Base-by-base conservation (phyloP, 2,329 filamentous ascomycete species). In the Venturia aucupariae region DNA sequence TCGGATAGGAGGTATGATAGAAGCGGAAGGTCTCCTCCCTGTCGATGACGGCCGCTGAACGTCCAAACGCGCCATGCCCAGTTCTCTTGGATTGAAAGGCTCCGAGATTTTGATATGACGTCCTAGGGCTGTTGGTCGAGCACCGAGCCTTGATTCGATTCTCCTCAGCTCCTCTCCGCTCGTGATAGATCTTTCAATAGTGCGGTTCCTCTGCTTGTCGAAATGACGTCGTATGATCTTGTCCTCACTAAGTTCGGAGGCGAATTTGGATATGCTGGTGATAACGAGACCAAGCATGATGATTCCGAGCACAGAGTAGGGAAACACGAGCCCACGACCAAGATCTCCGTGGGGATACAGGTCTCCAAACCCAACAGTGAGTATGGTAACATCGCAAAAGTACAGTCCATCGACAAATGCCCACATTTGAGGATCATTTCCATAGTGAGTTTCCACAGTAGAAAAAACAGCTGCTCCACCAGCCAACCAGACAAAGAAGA, bases 281-380 rank as follows among this genome's bases (percentile, higher is more conserved):
- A 96, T 87, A 64, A 95, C 88, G 30, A 96, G 80, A 84, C 90
- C 91, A 0, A 96, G 81, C 69, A 89, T 92, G 66, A 95, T 89
- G 65, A 94, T 88, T 2, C 92, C 92, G 7, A 92, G 80, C 0
- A 96, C 84, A 0, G 92, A 87, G 69, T 90, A 97, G 0, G 92
- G 92, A 62, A 96, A 87, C 38, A 96, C 79, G 2, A 97, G 79
- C 0, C 86, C 88, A 48, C 88, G 82, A 0, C 85, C 86, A 0
- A 89, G 75, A 19, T 82, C 71, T 7, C 79, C 83, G 0, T 74
- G 75, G 0, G 84, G 76, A n/a, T 79, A 78, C n/a, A 87, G 77
- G 69, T 89, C 86, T 27, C 75, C 61, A 54, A 76, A 77, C 0
- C 75, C 75, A 11, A 77, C 75, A 2, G 75, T 77, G 6, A 77